Conservation (phyloP, 176 grass and related monocot genomes). For the Triticum turgidum region DNA sequence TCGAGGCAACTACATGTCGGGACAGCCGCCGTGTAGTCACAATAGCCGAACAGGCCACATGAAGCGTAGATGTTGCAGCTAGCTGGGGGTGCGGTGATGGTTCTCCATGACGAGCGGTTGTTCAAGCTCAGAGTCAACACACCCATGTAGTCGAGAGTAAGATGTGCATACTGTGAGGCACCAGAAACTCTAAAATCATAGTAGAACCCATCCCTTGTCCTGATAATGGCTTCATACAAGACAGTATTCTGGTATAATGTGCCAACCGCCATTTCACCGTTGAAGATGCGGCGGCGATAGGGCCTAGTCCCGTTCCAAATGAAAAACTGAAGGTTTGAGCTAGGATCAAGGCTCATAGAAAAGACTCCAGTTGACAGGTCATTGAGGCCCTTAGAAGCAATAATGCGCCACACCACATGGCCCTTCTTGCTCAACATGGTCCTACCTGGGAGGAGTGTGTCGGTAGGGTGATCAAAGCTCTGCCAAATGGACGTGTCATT, state of each 20-base stretch:
- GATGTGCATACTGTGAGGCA: background rate
- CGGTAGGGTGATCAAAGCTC: background rate
- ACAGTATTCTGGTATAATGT: background rate
- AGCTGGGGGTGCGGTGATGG: background rate
- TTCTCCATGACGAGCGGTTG: background rate
- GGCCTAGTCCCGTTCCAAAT: constrained; percentile 18
- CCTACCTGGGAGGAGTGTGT: background rate
- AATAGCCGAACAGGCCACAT: constrained; percentile 37
- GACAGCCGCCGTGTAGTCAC: background rate
- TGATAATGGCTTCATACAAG: background rate
- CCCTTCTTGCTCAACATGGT: background rate
- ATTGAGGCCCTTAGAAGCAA: constrained; percentile 10
- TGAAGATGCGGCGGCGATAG: background rate
- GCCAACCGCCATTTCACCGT: too few species aligned
- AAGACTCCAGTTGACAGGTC: constrained; percentile 44
- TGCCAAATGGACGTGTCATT: background rate
- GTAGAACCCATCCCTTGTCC: background rate
- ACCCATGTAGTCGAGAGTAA: background rate
- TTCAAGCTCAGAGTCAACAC: background rate
- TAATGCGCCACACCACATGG: background rate
- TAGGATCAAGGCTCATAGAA: constrained; percentile 9
- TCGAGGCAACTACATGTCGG: constrained; percentile 26
- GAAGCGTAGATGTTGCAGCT: constrained; percentile 8
- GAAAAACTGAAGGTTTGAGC: background rate
- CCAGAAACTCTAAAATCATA: background rate